A percentile compares a stretch with the other conserved stretches of the same genome.
These are phyloP conservation scores for Picea abies DNA, from an alignment of 83 land plant species.

Conservation along the genomic window DNA sequence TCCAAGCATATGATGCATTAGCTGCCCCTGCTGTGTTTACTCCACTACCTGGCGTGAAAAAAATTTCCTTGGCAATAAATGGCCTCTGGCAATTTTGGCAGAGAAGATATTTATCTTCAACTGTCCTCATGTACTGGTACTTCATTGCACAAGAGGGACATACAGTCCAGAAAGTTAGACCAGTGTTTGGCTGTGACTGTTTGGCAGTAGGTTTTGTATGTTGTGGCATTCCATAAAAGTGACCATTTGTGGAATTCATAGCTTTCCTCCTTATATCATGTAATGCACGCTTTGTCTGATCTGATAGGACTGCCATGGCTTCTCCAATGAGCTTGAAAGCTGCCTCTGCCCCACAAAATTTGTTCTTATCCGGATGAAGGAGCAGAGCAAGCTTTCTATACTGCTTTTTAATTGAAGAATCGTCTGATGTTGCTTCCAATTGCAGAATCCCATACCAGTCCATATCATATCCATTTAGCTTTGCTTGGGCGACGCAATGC, in stretches of 20 bases:
- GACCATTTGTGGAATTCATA: not conserved
- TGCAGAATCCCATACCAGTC: slow-evolving; percentile 94
- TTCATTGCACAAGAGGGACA: slow-evolving; percentile 40
- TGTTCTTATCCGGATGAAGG: slow-evolving; percentile 60
- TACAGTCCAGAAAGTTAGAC: slow-evolving; percentile 49
- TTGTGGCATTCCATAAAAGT: not conserved
- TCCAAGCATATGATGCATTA: not conserved
- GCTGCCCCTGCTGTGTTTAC: not conserved
- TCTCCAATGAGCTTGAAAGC: slow-evolving; percentile 58
- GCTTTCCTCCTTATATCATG: slow-evolving; percentile 48
- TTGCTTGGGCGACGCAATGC: slow-evolving; percentile 64
- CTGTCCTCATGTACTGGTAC: slow-evolving; percentile 37
- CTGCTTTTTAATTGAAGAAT: slow-evolving; percentile 75
- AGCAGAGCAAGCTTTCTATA: slow-evolving; percentile 90
- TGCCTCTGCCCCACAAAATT: slow-evolving; percentile 42
- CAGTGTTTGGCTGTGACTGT: not conserved
- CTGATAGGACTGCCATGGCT: slow-evolving; percentile 59
- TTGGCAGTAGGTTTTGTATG: not conserved
- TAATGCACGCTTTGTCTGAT: slow-evolving; percentile 37
- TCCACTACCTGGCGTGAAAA: not conserved
- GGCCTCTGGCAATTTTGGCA: slow-evolving; percentile 62
- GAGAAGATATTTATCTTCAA: slow-evolving; percentile 35
- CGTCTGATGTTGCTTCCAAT: slow-evolving; percentile 72
- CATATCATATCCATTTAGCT: slow-evolving; percentile 39
- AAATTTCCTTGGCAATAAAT: slow-evolving; percentile 62